phyloP scores from a whole-genome alignment of 2,329 filamentous ascomycete genomes.

The Exserohilum turcica region DNA sequence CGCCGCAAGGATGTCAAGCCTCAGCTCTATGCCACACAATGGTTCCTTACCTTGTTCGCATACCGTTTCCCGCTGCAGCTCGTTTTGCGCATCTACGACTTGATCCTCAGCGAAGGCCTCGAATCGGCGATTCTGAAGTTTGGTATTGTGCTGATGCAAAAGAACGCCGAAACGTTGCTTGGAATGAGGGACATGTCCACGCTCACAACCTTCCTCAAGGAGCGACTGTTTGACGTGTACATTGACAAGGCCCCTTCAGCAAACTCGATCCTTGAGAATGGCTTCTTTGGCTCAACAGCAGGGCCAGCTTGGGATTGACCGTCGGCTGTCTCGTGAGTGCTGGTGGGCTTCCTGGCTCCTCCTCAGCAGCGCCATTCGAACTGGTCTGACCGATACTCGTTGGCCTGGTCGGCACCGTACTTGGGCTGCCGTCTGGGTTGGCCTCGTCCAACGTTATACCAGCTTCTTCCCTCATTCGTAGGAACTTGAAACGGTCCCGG shows the following conservation, averaged over 20 bases:
- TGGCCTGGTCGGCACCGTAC: conserved; percentile 50
- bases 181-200: conserved; percentile 89
- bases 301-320: conserved; percentile 72
- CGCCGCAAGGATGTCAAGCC: conserved; percentile 85
- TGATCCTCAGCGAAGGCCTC: conserved; percentile 91
- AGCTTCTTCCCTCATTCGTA: conserved; percentile 54
- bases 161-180: conserved; percentile 79
- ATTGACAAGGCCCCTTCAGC: conserved; percentile 92
- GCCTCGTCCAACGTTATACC: conserved; percentile 49
- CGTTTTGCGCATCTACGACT: conserved; percentile 93
- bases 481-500: conserved; percentile 53
- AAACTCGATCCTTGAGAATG: conserved; percentile 91
- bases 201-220: conserved; percentile 88
- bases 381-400: conserved; percentile 54
- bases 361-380: conserved; percentile 56
- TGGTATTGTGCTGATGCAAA: conserved; percentile 93
- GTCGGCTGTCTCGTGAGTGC: conserved; percentile 60
- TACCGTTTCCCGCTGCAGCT: conserved; percentile 97
- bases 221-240: conserved; percentile 93
- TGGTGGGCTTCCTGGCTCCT: conserved; percentile 40
- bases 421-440: conserved; percentile 52
- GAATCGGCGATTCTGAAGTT: conserved; percentile 90
- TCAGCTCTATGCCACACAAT: conserved; percentile 95
- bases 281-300: conserved; percentile 94
- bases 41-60: conserved; percentile 98